Conservation (phyloP, 2,329 filamentous ascomycete species). For the Fusarium robinianum region DNA sequence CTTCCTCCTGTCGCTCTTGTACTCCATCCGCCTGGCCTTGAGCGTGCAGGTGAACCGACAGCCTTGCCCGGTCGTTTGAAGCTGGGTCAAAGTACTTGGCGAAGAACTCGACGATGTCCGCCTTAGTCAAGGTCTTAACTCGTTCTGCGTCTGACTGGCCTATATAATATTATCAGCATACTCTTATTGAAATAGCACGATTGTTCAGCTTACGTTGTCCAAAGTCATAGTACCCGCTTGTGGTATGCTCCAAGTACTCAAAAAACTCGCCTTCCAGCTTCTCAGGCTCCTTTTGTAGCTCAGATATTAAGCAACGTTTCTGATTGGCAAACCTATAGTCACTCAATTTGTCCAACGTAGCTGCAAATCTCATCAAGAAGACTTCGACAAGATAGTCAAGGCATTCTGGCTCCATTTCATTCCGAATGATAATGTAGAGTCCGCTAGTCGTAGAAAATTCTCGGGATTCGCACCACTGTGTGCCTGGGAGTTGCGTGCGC, state of each 20-base stretch:
- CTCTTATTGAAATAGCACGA: not conserved
- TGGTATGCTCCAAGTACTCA: constrained; percentile 84
- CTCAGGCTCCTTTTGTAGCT: constrained; percentile 87
- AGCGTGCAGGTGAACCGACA: constrained; percentile 82
- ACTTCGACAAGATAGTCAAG: constrained; percentile 85
- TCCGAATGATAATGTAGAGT: constrained; percentile 91
- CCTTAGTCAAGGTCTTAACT: constrained; percentile 75
- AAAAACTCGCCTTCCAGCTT: constrained; percentile 84
- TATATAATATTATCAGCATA: constrained; percentile 43
- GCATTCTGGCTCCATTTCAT: constrained; percentile 81
- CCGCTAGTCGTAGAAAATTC: constrained; percentile 77
- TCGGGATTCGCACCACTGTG: constrained; percentile 82
- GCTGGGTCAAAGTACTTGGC: constrained; percentile 73
- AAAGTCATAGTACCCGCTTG: constrained; percentile 88
- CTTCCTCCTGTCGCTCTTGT: constrained; percentile 52
- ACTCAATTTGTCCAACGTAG: constrained; percentile 73
- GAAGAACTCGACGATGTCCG: constrained; percentile 81
- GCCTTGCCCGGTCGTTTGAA: constrained; percentile 76
- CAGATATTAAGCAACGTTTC: constrained; percentile 86
- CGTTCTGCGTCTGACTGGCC: constrained; percentile 76
- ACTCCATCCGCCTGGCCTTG: constrained; percentile 60
- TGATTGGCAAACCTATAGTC: constrained; percentile 86
- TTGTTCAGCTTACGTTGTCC: constrained; percentile 66
- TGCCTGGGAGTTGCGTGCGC: constrained; percentile 93
- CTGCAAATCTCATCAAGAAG: constrained; percentile 72